These are phyloP conservation scores for Huntiella omanensis DNA, from an alignment of 2,329 filamentous ascomycete species.

Conservation along the genomic window DNA sequence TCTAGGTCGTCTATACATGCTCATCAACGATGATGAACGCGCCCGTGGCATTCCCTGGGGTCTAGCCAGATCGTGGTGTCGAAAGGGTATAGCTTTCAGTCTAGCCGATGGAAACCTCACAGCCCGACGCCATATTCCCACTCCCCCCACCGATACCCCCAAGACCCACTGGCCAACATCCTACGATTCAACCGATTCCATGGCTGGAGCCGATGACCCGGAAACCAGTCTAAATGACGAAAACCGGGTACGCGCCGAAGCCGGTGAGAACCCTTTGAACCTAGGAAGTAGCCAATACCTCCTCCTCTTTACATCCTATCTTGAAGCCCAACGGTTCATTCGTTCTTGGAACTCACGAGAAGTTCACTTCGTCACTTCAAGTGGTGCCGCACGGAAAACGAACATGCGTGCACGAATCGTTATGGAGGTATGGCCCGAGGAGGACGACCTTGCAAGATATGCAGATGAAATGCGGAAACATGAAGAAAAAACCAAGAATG, in stretches of 20 bases:
- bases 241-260: neutral
- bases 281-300: constrained; percentile 6
- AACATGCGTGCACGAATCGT: constrained; percentile 7
- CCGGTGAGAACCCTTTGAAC: constrained; percentile 3
- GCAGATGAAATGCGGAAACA: neutral
- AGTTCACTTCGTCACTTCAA: constrained; percentile 8
- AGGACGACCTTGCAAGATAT: neutral
- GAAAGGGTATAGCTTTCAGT: constrained; percentile 8
- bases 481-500: neutral
- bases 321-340: constrained; percentile 22
- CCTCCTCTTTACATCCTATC: constrained; percentile 12
- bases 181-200: neutral
- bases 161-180: neutral
- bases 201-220: no score
- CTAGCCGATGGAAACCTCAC: constrained; percentile 9
- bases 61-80: constrained; percentile 11
- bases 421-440: constrained; percentile 6
- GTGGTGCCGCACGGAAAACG: constrained; percentile 2
- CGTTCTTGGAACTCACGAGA: constrained; percentile 23
- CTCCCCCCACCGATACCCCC: neutral
- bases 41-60: constrained; percentile 18
- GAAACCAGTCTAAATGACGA: neutral
- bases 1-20: constrained; percentile 17
- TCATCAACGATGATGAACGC: constrained; percentile 25
- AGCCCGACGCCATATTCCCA: neutral